Conservation (phyloP, 1,284 basidiomycete species). For the Ceratobasidium sp. region DNA sequence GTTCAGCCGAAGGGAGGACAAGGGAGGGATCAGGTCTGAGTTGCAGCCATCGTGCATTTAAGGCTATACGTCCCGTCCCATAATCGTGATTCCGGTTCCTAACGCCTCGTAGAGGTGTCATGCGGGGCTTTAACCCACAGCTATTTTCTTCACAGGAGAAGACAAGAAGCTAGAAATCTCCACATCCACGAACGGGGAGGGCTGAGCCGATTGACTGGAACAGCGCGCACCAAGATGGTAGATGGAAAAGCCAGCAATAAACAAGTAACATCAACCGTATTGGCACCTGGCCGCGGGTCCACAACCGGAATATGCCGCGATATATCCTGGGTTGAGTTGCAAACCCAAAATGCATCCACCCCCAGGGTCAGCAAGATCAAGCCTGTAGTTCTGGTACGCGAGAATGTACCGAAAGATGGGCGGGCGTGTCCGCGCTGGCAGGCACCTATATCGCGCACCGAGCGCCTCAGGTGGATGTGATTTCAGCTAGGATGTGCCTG, state of each 20-base stretch:
- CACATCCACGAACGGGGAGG: slow-evolving; percentile 32
- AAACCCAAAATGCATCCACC: slow-evolving; percentile 37
- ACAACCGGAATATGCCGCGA: slow-evolving; percentile 37
- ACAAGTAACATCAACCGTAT: slow-evolving; percentile 35
- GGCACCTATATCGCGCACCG: neutral
- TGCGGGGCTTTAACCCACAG: slow-evolving; percentile 40
- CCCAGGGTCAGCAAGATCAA: slow-evolving; percentile 39
- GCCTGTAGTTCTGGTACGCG: neutral
- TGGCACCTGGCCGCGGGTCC: slow-evolving; percentile 23
- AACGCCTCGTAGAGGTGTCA: slow-evolving; percentile 27
- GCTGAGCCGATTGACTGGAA: slow-evolving; percentile 32
- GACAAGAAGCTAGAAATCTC: slow-evolving; percentile 36
- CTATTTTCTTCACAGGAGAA: slow-evolving; percentile 37
- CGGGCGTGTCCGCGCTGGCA: neutral
- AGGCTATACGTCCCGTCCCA: slow-evolving; percentile 22
- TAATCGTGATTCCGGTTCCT: slow-evolving; percentile 37
- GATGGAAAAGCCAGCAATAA: slow-evolving; percentile 37
- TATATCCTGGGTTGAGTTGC: slow-evolving; percentile 16
- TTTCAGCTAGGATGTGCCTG: slow-evolving; percentile 14
- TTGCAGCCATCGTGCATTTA: slow-evolving; percentile 20
- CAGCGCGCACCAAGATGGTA: slow-evolving; percentile 38
- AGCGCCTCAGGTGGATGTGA: neutral
- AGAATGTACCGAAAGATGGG: slow-evolving; percentile 8
- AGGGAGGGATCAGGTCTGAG: slow-evolving; percentile 11
- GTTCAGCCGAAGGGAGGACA: slow-evolving; percentile 6